phyloP scores from a whole-genome alignment of 2,329 filamentous ascomycete genomes.

The Trichocomaceae sp. region DNA sequence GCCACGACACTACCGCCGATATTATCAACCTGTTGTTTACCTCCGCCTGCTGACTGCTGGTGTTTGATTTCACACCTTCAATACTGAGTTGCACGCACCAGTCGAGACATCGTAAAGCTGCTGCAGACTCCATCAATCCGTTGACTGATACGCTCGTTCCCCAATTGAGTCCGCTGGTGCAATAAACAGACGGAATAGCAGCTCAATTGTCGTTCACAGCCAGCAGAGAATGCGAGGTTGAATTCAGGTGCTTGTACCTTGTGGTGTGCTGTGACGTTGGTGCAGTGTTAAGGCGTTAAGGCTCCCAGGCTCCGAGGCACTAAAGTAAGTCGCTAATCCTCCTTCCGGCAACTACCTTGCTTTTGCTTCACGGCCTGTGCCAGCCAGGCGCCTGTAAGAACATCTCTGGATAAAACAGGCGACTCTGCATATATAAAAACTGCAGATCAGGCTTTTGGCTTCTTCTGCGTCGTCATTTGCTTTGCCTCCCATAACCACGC shows the following conservation, averaged over 20 bases:
- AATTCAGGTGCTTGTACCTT: neutral
- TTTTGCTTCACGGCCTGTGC: neutral
- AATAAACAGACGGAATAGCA: neutral
- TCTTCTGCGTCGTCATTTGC: neutral
- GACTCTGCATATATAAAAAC: neutral
- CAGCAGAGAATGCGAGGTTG: neutral
- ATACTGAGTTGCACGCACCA: neutral
- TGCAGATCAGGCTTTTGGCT: neutral
- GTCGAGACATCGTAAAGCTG: neutral
- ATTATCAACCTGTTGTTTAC: neutral
- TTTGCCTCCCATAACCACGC: neutral
- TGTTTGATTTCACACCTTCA: neutral
- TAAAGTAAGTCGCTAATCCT: conserved; percentile 15
- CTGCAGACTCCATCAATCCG: neutral
- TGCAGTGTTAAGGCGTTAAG: neutral
- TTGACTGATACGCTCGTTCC: neutral
- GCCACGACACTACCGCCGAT: neutral
- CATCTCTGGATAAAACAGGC: neutral
- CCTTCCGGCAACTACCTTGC: conserved; percentile 10
- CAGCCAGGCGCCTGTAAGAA: neutral
- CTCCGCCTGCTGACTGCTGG: neutral
- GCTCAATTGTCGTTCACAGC: too few relatives aligned
- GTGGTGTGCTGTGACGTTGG: neutral
- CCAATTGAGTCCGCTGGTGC: neutral
- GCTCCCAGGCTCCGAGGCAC: conserved; percentile 4